Base-by-base conservation (phyloP, 768 basidiomycete genomes). In the Lanmaoa pseudosensibilis region DNA sequence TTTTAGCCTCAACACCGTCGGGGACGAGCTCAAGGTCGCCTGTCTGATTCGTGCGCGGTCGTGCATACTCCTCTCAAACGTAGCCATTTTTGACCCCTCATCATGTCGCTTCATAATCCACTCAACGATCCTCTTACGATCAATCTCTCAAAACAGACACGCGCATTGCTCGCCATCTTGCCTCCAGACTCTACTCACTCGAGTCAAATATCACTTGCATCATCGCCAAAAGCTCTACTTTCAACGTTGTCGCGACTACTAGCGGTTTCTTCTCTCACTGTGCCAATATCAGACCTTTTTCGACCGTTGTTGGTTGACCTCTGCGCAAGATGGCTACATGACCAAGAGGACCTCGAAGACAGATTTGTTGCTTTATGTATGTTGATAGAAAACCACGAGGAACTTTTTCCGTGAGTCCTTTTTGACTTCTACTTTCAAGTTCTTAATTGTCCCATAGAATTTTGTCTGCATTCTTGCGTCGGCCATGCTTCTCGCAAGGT, bases 291-390 rank as follows among this genome's bases (percentile, higher is more conserved):
- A 19, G 76, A 74, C 7, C 59, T 80, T 12, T 98, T 90, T 73
- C 76, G 88, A 58, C 94, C 95, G 4, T 72, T 98, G 50, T 69
- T 93, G 38, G 64, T 88, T 27, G 90, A 96, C 70, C 73, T 98
- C 25, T 87, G 86, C 64, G 89, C 89, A 4, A 74, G 90, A 64
- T 97, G 92, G 93, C 67, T 95, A 40, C 75, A 86, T n/a, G 74
- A 77, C 19, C 64, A 77, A 37, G 71, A 79, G 40, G 73, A 78
- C 56, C 62, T 75, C 23, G 79, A 83, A 52, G 79, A 81, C 38
- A 78, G 81, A 63, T 72, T 86, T 46, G 74, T 79, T 46, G 85
- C 86, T 4, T 72, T 89, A n/a, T 84, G 80, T 63, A 71, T 82
- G 55, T 72, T 92, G 52, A 64, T 90, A 27, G 85, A 88, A 75